Evolutionary conservation across 805 yeast species (phyloP).

Genomic region (Candida germanica): DNA sequence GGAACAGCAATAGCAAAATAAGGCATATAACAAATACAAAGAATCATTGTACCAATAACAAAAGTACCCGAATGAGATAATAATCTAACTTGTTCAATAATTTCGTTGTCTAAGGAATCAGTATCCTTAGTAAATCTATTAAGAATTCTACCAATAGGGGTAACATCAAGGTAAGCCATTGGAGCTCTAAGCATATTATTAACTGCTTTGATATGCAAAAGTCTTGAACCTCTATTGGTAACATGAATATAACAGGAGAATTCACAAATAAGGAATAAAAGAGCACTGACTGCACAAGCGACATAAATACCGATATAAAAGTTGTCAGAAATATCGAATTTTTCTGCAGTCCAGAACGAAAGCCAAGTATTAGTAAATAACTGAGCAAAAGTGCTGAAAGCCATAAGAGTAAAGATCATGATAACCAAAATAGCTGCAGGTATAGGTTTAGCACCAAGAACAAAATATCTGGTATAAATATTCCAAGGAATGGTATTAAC

Average conservation of each 20-base stretch:
- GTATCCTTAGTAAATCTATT: slow-evolving; percentile 88
- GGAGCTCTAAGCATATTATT: slow-evolving; percentile 66
- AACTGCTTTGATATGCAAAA: slow-evolving; percentile 60
- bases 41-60: slow-evolving; percentile 54
- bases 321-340: slow-evolving; percentile 39
- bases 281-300: slow-evolving; percentile 50
- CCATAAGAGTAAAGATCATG: slow-evolving; percentile 16
- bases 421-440: slow-evolving; percentile 18
- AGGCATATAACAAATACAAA: slow-evolving; percentile 36
- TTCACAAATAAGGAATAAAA: slow-evolving; percentile 42
- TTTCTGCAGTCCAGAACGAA: slow-evolving; percentile 71
- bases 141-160: slow-evolving; percentile 83
- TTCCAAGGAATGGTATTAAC: slow-evolving; percentile 48
- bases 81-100: slow-evolving; percentile 65
- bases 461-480: slow-evolving; percentile 51
- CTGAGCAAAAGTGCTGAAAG: slow-evolving; percentile 47
- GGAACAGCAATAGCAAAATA: slow-evolving; percentile 41
- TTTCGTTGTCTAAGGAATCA: slow-evolving; percentile 76
- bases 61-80: slow-evolving; percentile 52
- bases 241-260: slow-evolving; percentile 48
- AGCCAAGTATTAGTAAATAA: slow-evolving; percentile 73
- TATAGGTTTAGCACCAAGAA: slow-evolving; percentile 49
- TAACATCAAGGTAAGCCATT: slow-evolving; percentile 77
- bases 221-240: slow-evolving; percentile 51
- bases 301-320: slow-evolving; percentile 75